These are phyloP conservation scores for Garcia nutans DNA, from an alignment of 345 rosid genomes.

Conservation along the genomic window DNA sequence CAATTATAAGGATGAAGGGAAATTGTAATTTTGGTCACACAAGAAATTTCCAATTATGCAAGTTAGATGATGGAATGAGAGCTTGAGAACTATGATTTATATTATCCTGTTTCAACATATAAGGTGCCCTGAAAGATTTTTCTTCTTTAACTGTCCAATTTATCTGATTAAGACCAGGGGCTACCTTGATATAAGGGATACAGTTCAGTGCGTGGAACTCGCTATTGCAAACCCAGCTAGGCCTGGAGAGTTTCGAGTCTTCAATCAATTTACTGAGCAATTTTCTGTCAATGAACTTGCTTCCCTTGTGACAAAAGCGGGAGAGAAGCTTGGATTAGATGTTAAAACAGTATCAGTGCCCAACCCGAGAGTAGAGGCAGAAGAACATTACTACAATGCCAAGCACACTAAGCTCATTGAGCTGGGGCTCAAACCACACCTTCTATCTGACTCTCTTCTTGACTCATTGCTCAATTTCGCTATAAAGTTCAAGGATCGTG, in stretches of 20 bases:
- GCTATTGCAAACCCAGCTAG: slow-evolving; percentile 89
- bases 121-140: not conserved
- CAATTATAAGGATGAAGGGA: not conserved
- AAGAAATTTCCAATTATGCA: not conserved
- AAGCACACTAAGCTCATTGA: slow-evolving; percentile 95
- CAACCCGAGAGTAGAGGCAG: slow-evolving; percentile 97
- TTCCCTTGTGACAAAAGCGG: slow-evolving; percentile 81
- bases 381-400: slow-evolving; percentile 97
- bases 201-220: slow-evolving; percentile 90
- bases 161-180: slow-evolving; percentile 76
- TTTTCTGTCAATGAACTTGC: slow-evolving; percentile 91
- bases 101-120: not conserved
- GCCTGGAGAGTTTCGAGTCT: slow-evolving; percentile 84
- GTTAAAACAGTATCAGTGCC: slow-evolving; percentile 75
- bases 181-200: slow-evolving; percentile 96
- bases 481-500: slow-evolving; percentile 74
- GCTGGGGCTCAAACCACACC: slow-evolving; percentile 85
- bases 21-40: not conserved
- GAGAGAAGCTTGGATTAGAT: slow-evolving; percentile 74
- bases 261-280: slow-evolving; percentile 95
- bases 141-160: not conserved
- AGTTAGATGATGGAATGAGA: not conserved
- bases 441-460: slow-evolving; percentile 84
- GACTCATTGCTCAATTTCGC: slow-evolving; percentile 91
- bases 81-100: not conserved